Conservation (phyloP, 441 rosid genomes). For the Adansonia grandidieri region DNA sequence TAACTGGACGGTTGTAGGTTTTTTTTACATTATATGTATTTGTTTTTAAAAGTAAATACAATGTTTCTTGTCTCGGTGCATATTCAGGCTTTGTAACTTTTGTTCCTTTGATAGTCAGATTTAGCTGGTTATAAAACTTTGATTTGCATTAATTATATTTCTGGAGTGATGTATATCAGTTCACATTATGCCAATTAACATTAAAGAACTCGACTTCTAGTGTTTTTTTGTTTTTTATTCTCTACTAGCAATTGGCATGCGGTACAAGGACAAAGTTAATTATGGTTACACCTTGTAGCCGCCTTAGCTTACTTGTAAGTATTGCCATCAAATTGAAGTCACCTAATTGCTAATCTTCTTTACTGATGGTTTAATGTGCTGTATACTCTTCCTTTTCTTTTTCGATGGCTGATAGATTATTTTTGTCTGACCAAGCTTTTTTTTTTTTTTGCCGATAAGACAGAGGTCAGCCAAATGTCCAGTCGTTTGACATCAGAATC, state of each 20-base stretch:
- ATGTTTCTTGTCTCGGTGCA: constrained; percentile 9
- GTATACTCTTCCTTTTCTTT: neutral
- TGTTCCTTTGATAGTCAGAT: constrained; percentile 4
- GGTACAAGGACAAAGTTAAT: neutral
- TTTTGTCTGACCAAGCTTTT: constrained; percentile 10
- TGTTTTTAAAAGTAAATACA: neutral
- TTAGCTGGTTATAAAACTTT: constrained; percentile 4
- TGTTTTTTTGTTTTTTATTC: neutral
- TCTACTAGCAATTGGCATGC: neutral
- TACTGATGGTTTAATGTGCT: constrained; percentile 1
- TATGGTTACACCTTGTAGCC: neutral
- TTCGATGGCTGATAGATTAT: constrained; percentile 16
- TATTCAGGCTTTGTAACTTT: neutral
- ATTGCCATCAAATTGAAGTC: constrained; percentile 12
- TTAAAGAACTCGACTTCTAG: neutral
- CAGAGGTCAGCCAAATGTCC: constrained; percentile 99
- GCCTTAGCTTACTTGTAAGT: neutral
- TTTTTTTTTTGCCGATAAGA: constrained; percentile 33
- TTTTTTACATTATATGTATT: neutral
- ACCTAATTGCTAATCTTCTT: constrained; percentile 3
- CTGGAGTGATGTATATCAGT: constrained; percentile 11
- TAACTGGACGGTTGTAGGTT: neutral
- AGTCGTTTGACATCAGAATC: constrained; percentile 96
- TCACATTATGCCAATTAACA: neutral
- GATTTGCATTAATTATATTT: neutral